Evolutionary conservation across 2,329 filamentous ascomycete genomes (phyloP).

Genomic region (Falciphora oryzae): DNA sequence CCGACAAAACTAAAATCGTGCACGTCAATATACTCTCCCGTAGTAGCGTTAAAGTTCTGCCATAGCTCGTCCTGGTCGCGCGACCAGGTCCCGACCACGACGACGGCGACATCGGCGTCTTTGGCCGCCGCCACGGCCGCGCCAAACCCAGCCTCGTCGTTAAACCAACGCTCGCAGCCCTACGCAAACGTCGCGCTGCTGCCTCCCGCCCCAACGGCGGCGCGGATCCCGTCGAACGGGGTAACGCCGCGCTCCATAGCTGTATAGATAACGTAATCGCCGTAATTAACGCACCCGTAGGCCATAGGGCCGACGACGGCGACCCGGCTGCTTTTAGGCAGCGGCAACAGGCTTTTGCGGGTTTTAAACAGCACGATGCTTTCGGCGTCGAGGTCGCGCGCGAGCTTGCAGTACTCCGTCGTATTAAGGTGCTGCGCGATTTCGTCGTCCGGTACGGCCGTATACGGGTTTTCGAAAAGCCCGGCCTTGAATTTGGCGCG

Average conservation of each 20-base stretch:
- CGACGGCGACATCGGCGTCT: constrained; percentile 64
- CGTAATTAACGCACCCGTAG: constrained; percentile 52
- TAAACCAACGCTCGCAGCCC: constrained; percentile 69
- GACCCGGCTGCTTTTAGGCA: constrained; percentile 59
- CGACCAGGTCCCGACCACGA: constrained; percentile 71
- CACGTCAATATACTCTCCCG: constrained; percentile 67
- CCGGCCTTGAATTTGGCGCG: constrained; percentile 64
- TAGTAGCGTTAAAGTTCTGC: constrained; percentile 66
- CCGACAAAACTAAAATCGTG: constrained; percentile 60
- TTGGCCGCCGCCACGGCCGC: constrained; percentile 61
- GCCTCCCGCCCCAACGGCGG: constrained; percentile 38
- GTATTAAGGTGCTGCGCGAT: constrained; percentile 56
- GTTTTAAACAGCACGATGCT: constrained; percentile 57
- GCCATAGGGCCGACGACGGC: constrained; percentile 74
- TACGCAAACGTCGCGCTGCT: constrained; percentile 60
- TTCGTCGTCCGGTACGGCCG: constrained; percentile 48
- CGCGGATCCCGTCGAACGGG: constrained; percentile 62
- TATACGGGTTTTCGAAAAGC: constrained; percentile 65
- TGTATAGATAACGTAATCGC: constrained; percentile 65
- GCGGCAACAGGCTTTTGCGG: constrained; percentile 44
- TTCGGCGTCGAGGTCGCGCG: constrained; percentile 58
- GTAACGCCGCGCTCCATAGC: constrained; percentile 61
- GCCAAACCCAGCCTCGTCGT: constrained; percentile 59
- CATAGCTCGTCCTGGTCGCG: constrained; percentile 68
- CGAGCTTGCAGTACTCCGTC: constrained; percentile 49